Evolutionary conservation across 1,284 basidiomycete genomes (phyloP).

Genomic region (Cryptococcus sp.): DNA sequence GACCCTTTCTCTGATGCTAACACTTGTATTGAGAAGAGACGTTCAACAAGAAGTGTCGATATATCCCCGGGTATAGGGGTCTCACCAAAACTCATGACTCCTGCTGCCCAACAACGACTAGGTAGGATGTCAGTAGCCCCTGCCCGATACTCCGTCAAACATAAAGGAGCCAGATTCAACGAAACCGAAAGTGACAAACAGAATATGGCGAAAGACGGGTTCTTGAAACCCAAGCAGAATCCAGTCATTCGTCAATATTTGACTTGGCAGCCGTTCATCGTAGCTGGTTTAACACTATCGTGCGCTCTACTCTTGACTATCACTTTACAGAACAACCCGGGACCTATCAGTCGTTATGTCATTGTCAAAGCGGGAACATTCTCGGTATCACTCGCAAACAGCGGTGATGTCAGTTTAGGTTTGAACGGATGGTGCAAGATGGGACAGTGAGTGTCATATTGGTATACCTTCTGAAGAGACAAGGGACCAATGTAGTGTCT

Average conservation of each 20-base stretch:
- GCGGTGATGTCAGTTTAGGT: constrained; percentile 11
- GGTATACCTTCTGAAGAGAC: neutral
- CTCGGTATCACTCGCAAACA: constrained; percentile 2
- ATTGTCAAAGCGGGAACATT: constrained; percentile 16
- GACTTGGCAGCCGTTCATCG: constrained; percentile 23
- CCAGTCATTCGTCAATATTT: constrained; percentile 9
- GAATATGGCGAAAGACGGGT: neutral
- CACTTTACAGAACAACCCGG: constrained; percentile 2
- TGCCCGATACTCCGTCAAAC: constrained; percentile 23
- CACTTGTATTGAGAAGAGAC: neutral
- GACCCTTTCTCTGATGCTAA: too few relatives aligned
- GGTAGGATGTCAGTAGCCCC: constrained; percentile 35
- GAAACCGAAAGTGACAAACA: neutral
- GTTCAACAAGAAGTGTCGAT: neutral
- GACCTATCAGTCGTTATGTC: constrained; percentile 8
- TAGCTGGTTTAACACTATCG: constrained; percentile 7
- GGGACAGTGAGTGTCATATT: constrained; percentile 4
- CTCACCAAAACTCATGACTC: constrained; percentile 14
- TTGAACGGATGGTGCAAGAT: constrained; percentile 28
- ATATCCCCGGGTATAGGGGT: neutral
- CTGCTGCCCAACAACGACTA: constrained; percentile 21
- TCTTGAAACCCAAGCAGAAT: neutral
- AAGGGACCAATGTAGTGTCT: neutral
- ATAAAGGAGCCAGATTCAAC: neutral
- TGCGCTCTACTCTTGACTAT: constrained; percentile 21